These are phyloP conservation scores for Candida vartiovaarae DNA, from an alignment of 805 yeast genomes.

Conservation along the genomic window DNA sequence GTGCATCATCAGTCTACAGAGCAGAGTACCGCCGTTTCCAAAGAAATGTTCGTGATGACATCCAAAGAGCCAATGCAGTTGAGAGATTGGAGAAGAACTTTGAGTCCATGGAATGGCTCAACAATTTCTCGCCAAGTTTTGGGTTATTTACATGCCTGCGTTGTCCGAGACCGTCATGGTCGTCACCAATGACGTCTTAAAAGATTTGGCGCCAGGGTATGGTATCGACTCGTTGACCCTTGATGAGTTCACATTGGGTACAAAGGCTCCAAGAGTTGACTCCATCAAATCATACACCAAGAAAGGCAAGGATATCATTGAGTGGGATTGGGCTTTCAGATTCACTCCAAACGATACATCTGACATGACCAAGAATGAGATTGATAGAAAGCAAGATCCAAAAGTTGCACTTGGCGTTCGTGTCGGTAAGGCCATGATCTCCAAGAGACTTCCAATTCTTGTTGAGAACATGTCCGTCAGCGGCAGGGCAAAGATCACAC, in stretches of 20 bases:
- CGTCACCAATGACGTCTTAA: conserved; percentile 59
- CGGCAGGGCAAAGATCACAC: conserved; percentile 60
- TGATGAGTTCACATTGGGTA: conserved; percentile 74
- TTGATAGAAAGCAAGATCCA: conserved; percentile 65
- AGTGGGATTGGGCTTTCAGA: conserved; percentile 80
- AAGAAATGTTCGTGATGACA: conserved; percentile 68
- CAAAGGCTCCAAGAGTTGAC: conserved; percentile 72
- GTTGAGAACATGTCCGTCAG: conserved; percentile 75
- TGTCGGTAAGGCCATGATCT: conserved; percentile 73
- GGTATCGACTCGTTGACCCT: conserved; percentile 70
- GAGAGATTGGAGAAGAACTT: conserved; percentile 54
- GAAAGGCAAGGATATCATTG: conserved; percentile 57
- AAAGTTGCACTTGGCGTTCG: conserved; percentile 77
- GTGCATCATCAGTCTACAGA: conserved; percentile 60
- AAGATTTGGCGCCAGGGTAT: conserved; percentile 73
- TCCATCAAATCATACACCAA: conserved; percentile 68
- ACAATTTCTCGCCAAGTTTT: conserved; percentile 71
- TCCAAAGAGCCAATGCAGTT: conserved; percentile 55
- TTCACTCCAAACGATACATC: conserved; percentile 79
- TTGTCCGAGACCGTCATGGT: conserved; percentile 67
- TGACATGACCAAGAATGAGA: conserved; percentile 74
- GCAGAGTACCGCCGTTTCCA: conserved; percentile 71
- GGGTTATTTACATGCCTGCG: conserved; percentile 88
- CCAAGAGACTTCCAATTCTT: conserved; percentile 68
- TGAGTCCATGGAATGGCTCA: conserved; percentile 80